Percentiles rank a stretch among this genome's conserved stretches.
Evolutionary conservation across 2,329 filamentous ascomycete genomes (phyloP).

Genomic region (Alternaria ethzedia): DNA sequence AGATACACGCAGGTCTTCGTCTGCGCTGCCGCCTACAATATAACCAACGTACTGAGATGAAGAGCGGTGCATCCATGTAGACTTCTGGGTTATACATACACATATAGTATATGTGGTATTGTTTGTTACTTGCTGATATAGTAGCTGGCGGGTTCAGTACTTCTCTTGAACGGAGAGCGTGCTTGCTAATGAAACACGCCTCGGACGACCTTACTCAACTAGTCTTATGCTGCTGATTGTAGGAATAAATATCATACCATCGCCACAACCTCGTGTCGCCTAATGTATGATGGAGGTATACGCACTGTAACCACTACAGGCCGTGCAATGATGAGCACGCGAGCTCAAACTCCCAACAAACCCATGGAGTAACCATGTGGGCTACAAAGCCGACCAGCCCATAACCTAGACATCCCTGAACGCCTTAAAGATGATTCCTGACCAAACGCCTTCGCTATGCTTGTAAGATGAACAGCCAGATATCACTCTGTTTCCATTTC

Average conservation of each 20-base stretch:
- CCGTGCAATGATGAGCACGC: background rate
- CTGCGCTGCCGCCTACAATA: background rate
- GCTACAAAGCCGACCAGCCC: background rate
- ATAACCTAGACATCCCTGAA: constrained; percentile 1
- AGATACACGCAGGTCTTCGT: background rate
- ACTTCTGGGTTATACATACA: background rate
- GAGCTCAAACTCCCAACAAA: background rate
- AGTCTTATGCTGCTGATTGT: background rate
- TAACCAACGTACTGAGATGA: background rate
- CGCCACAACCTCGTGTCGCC: background rate
- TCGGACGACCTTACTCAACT: background rate
- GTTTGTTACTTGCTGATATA: background rate
- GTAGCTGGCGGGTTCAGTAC: background rate
- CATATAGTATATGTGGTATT: background rate
- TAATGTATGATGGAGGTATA: background rate
- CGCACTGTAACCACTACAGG: background rate
- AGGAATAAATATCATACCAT: background rate
- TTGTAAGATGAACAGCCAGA: constrained; percentile 11
- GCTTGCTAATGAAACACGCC: background rate
- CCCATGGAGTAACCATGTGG: background rate
- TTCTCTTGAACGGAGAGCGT: background rate
- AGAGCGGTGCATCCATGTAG: background rate
- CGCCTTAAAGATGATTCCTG: constrained; percentile 19
- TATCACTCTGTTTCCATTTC: constrained; percentile 35
- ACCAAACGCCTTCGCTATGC: constrained; percentile 48